These are phyloP conservation scores for Cynara cardunculus DNA, from an alignment of 129 eudicot genomes.

Conservation along the genomic window DNA sequence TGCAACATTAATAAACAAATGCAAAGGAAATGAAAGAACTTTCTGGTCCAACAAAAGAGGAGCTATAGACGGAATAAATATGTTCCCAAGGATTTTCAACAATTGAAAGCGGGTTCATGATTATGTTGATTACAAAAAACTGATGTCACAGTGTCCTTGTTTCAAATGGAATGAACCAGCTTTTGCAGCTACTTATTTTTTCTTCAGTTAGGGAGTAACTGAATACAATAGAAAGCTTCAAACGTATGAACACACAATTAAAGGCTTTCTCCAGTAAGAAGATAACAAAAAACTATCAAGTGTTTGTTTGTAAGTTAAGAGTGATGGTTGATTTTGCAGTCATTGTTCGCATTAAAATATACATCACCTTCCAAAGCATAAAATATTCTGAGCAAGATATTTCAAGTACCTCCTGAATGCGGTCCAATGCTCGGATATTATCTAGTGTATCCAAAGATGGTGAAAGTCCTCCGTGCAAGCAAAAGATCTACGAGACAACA, in stretches of 20 bases:
- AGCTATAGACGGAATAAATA: too few species aligned
- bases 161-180: too few species aligned
- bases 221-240: too few species aligned
- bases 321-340: not conserved
- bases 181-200: too few species aligned
- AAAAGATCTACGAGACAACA: conserved; percentile 51
- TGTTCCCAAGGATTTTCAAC: too few species aligned
- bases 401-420: conserved; percentile 72
- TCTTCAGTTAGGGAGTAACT: too few species aligned
- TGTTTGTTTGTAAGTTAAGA: not conserved
- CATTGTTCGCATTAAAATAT: not conserved
- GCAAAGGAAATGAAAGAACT: not conserved
- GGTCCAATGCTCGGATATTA: conserved; percentile 85
- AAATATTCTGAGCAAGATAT: not conserved
- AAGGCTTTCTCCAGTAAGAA: too few species aligned
- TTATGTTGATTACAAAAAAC: too few species aligned
- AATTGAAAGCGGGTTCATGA: too few species aligned
- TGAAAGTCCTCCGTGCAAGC: conserved; percentile 94
- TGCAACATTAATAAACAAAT: not conserved
- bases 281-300: not conserved
- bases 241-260: too few species aligned
- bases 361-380: not conserved
- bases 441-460: conserved; percentile 86
- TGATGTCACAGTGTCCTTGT: too few species aligned
- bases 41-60: not conserved